A percentile compares a stretch with the other conserved stretches of the same genome.
Evolutionary conservation across 306 rosid genomes (phyloP).

Genomic region (Oxytropis ochrocephala): DNA sequence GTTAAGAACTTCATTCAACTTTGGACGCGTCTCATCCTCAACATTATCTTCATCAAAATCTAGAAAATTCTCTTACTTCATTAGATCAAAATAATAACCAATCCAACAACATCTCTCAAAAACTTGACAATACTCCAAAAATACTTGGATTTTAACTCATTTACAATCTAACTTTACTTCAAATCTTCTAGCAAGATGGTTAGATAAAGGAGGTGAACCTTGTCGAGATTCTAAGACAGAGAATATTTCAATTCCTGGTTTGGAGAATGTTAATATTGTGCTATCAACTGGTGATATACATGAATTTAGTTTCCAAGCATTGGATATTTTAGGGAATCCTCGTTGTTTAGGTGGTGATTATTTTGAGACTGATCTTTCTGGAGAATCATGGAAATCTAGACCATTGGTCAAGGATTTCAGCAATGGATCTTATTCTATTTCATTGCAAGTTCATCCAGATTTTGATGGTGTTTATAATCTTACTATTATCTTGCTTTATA

Average conservation of each 20-base stretch:
- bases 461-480: slow-evolving; percentile 66
- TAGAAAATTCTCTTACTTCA: slow-evolving; percentile 9
- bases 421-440: slow-evolving; percentile 74
- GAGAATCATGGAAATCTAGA: slow-evolving; percentile 84
- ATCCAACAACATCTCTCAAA: slow-evolving; percentile 18
- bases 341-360: slow-evolving; percentile 92
- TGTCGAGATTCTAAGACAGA: slow-evolving; percentile 65
- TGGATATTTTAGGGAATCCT: slow-evolving; percentile 62
- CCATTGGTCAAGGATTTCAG: slow-evolving; percentile 75
- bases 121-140: slow-evolving; percentile 8
- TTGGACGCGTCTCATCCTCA: slow-evolving; percentile 43
- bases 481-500: slow-evolving; percentile 63
- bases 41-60: slow-evolving; percentile 14
- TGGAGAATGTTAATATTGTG: slow-evolving; percentile 44
- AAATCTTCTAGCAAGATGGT: slow-evolving; percentile 63
- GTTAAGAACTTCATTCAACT: slow-evolving; percentile 44
- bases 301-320: slow-evolving; percentile 62
- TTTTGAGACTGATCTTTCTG: slow-evolving; percentile 86
- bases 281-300: slow-evolving; percentile 72
- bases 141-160: slow-evolving; percentile 63
- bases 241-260: slow-evolving; percentile 55
- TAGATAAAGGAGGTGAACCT: slow-evolving; percentile 70
- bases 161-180: slow-evolving; percentile 60
- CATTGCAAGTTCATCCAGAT: slow-evolving; percentile 81
- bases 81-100: slow-evolving; percentile 25